Evolutionary conservation across 345 rosid genomes (phyloP), one percentile per base, ranked within the genome.

Genomic region (Gynandropsis gynandra): DNA sequence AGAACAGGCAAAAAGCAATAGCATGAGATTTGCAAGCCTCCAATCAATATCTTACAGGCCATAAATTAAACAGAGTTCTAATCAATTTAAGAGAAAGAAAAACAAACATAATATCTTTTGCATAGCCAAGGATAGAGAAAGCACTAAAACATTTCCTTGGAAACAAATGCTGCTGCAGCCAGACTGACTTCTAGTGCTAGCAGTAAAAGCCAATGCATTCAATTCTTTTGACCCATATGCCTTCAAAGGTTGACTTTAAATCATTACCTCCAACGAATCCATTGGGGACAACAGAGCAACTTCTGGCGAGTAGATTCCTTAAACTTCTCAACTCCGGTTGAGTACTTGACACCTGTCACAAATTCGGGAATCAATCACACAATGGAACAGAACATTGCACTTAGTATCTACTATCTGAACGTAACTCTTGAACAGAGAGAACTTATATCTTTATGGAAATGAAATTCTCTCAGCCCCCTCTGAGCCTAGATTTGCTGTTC

Each of bases 341-440:
- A 53, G 72, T 74, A 43, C 71, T 70, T 40, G 83, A 58, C 59
- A 67, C 85, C 98, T 84, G 74, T 40, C 19, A 35, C 40, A 46
- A 42, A 11, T 18, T 19, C 33, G 8, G 33, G 43, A 44, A 35
- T 20, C 42, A 45, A 33, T 51, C 15, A 11, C 46, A 20, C 10
- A 43, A 21, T 13, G 1, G 27, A 14, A 16, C 33, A 37, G 34
- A 33, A 46, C 46, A 34, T 16, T 32, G 13, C 8, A 14, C 29
- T 24, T 24, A n/a, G 29, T 24, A 24, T 24, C 29, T 24, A 24
- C 29, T 24, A 24, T 24, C 21, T 20, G 5, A 29, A 40, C 14
- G 29, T 21, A 43, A 50, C 40, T 7, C 7, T 2, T 48, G 32
- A 21, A 27, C 0, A 48, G 50, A 27, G 51, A 24, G n/a, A n/a